A percentile compares a stretch with the other conserved stretches of the same genome.
Conservation (phyloP, 2,329 filamentous ascomycete species). For the Colletotrichum spinosum region DNA sequence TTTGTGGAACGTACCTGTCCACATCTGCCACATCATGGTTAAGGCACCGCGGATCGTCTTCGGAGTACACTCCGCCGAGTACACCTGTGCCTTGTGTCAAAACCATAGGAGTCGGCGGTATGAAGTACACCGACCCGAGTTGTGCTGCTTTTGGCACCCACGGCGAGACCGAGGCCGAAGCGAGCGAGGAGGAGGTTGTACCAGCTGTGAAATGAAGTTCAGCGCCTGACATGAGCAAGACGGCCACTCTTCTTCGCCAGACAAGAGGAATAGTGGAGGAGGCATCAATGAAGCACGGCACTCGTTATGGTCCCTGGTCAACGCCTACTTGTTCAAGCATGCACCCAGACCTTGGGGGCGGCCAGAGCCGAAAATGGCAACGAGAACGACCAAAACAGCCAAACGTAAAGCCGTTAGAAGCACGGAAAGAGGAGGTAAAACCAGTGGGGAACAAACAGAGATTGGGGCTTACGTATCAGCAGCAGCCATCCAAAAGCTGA, state of each 20-base stretch:
- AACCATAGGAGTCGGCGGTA: too few species aligned
- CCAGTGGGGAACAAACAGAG: not conserved
- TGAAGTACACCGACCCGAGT: slow-evolving; percentile 35
- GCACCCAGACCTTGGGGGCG: too few species aligned
- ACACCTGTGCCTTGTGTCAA: slow-evolving; percentile 39
- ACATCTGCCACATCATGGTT: slow-evolving; percentile 51
- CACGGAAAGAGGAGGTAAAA: not conserved
- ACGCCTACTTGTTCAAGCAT: too few species aligned
- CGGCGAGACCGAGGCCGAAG: slow-evolving; percentile 50
- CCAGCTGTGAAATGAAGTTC: slow-evolving; percentile 53
- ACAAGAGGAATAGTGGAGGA: too few species aligned
- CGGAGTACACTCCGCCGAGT: slow-evolving; percentile 51
- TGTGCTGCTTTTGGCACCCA: slow-evolving; percentile 51
- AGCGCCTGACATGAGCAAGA: slow-evolving; percentile 41
- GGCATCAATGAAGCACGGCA: too few species aligned
- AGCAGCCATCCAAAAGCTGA: slow-evolving; percentile 66
- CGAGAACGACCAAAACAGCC: too few species aligned
- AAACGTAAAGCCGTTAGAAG: too few species aligned
- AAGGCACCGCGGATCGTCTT: slow-evolving; percentile 53
- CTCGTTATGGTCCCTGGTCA: too few species aligned
- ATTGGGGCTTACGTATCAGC: slow-evolving; percentile 57
- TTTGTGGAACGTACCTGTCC: not conserved
- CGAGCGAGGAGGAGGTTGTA: slow-evolving; percentile 47
- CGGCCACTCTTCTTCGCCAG: too few species aligned
- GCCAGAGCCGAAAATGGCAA: too few species aligned